Percentiles rank a stretch among this genome's conserved stretches.
Conservation (phyloP, 1,284 basidiomycete species). For the Pseudozyma tsukubaensis region DNA sequence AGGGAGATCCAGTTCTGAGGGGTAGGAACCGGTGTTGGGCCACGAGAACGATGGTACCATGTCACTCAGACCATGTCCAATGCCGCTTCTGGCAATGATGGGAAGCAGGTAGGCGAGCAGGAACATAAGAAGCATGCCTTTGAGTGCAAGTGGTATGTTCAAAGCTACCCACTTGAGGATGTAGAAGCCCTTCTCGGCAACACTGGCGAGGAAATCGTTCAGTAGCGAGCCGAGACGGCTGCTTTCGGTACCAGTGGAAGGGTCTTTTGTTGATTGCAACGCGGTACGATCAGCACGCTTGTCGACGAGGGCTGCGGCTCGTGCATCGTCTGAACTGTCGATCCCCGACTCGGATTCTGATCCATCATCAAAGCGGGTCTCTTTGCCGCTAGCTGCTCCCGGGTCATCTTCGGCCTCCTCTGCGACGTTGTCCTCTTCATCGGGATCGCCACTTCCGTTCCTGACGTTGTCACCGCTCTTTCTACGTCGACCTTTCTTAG, state of each 20-base stretch:
- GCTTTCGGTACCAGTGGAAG: too few species aligned
- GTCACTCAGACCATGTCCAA: not conserved
- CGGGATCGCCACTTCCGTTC: conserved; percentile 3
- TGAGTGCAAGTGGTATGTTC: too few species aligned
- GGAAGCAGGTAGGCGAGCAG: too few species aligned
- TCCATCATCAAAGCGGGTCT: conserved; percentile 37
- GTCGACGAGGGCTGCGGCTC: not conserved
- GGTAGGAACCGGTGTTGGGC: not conserved
- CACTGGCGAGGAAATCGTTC: too few species aligned
- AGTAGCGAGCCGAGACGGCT: too few species aligned
- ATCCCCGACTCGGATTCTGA: conserved; percentile 19
- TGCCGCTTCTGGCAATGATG: too few species aligned
- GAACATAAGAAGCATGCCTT: too few species aligned
- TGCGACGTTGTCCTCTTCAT: conserved; percentile 17
- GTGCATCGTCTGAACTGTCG: not conserved
- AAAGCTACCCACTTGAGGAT: too few species aligned
- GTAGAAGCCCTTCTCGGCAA: too few species aligned
- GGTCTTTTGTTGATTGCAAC: not conserved
- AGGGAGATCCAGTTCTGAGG: conserved; percentile 13
- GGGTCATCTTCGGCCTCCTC: conserved; percentile 20
- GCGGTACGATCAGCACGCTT: not conserved
- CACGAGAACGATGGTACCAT: not conserved
- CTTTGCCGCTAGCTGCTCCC: conserved; percentile 40
- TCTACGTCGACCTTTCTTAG: conserved; percentile 10
- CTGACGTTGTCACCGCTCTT: conserved; percentile 16